These are phyloP conservation scores for Diaporthe batatas DNA, from an alignment of 2,329 filamentous ascomycete genomes.

Conservation along the genomic window DNA sequence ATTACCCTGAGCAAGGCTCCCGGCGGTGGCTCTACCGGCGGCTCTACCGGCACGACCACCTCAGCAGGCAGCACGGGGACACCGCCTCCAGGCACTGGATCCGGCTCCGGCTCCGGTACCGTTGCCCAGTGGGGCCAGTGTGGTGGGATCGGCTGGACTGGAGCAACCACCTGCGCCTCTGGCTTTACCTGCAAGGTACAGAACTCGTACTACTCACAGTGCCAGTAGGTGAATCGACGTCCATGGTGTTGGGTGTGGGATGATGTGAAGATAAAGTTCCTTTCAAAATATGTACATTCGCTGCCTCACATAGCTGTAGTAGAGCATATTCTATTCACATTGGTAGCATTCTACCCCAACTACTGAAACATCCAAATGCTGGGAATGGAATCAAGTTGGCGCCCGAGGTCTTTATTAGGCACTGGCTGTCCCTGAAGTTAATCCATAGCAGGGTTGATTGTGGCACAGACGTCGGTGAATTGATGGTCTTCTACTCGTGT, in stretches of 20 bases:
- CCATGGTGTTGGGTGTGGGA: background rate
- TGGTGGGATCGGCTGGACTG: slow-evolving; percentile 27
- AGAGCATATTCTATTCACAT: background rate
- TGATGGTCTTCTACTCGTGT: no score
- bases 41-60: slow-evolving; percentile 15
- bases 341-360: no score
- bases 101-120: background rate
- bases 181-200: slow-evolving; percentile 25
- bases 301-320: background rate
- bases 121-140: slow-evolving; percentile 32
- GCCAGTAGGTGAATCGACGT: slow-evolving; percentile 6
- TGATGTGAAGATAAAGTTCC: no score
- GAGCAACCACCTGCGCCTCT: slow-evolving; percentile 26
- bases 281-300: background rate
- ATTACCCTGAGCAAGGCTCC: slow-evolving; percentile 11
- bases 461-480: no score
- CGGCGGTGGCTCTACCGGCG: background rate
- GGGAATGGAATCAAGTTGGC: no score
- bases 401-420: no score
- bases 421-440: no score
- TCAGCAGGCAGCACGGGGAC: background rate
- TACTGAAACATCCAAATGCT: no score
- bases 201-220: slow-evolving; percentile 38
- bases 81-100: background rate
- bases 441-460: no score